These are phyloP conservation scores for Abrus precatorius DNA, from an alignment of 306 rosid species.

Conservation along the genomic window DNA sequence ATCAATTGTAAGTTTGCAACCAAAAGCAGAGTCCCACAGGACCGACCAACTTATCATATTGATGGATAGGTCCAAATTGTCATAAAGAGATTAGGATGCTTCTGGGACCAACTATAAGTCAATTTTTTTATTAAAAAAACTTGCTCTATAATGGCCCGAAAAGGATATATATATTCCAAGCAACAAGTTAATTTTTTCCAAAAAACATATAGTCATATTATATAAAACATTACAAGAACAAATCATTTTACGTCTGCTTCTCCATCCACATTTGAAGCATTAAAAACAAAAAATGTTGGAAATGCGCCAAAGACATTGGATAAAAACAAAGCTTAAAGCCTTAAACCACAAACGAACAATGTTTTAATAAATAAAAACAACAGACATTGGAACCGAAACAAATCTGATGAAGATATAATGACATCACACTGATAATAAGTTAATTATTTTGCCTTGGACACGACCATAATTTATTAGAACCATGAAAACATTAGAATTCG, in stretches of 20 bases:
- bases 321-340: conserved; percentile 26
- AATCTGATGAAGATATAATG: conserved; percentile 39
- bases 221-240: background rate
- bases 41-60: conserved; percentile 43
- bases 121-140: background rate
- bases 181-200: background rate
- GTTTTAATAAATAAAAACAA: conserved; percentile 22
- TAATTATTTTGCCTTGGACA: conserved; percentile 1
- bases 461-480: conserved; percentile 5
- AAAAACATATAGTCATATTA: background rate
- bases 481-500: conserved; percentile 1
- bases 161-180: conserved; percentile 7
- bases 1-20: conserved; percentile 45
- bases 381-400: conserved; percentile 41
- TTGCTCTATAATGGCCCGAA: conserved; percentile 10
- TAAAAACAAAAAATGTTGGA: conserved; percentile 20
- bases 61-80: conserved; percentile 18
- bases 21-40: conserved; percentile 31
- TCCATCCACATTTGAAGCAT: conserved; percentile 27
- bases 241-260: background rate
- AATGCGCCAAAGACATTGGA: conserved; percentile 27
- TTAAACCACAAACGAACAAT: conserved; percentile 15
- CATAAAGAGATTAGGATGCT: conserved; percentile 46
- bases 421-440: conserved; percentile 19
- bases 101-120: conserved; percentile 55